Percentiles rank a stretch among this genome's conserved stretches.
These are phyloP conservation scores for Kingdonia uniflora DNA, from an alignment of 164 flowering plant genomes.

Conservation along the genomic window DNA sequence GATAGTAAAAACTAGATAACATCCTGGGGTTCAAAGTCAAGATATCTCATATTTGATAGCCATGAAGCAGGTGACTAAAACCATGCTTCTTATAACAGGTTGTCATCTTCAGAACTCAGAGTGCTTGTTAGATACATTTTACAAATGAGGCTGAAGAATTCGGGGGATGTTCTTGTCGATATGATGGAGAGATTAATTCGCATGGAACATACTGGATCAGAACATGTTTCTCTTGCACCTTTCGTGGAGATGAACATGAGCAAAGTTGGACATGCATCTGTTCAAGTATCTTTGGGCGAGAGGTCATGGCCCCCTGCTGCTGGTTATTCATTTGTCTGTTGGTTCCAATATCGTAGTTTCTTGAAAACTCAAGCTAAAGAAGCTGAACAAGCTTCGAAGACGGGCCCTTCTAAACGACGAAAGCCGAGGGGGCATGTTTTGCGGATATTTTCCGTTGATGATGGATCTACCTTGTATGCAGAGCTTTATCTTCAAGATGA, in stretches of 20 bases:
- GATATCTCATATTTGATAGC: neutral
- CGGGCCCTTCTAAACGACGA: constrained; percentile 35
- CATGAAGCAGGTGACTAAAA: constrained; percentile 4
- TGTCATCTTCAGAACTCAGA: constrained; percentile 81
- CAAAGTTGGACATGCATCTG: constrained; percentile 83
- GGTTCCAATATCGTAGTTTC: constrained; percentile 84
- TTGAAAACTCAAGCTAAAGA: constrained; percentile 53
- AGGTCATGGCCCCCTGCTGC: constrained; percentile 99
- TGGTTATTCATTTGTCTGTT: constrained; percentile 97
- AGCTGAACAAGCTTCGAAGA: constrained; percentile 34
- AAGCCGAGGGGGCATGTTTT: constrained; percentile 37
- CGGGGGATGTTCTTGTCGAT: constrained; percentile 65
- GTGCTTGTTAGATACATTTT: constrained; percentile 68
- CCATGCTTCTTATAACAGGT: constrained; percentile 35
- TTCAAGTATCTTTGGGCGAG: constrained; percentile 94
- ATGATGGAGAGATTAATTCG: constrained; percentile 87
- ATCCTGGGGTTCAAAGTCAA: too few relatives aligned
- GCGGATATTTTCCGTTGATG: constrained; percentile 81
- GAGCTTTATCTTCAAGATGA: constrained; percentile 91
- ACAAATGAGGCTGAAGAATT: constrained; percentile 59
- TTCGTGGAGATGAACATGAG: constrained; percentile 93
- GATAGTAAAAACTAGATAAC: too few relatives aligned
- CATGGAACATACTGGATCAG: constrained; percentile 59
- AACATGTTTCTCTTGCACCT: constrained; percentile 84
- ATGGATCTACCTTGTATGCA: constrained; percentile 57